These are phyloP conservation scores for Diplosphaera chodatii DNA, from an alignment of 139 green algal species.

Conservation along the genomic window DNA sequence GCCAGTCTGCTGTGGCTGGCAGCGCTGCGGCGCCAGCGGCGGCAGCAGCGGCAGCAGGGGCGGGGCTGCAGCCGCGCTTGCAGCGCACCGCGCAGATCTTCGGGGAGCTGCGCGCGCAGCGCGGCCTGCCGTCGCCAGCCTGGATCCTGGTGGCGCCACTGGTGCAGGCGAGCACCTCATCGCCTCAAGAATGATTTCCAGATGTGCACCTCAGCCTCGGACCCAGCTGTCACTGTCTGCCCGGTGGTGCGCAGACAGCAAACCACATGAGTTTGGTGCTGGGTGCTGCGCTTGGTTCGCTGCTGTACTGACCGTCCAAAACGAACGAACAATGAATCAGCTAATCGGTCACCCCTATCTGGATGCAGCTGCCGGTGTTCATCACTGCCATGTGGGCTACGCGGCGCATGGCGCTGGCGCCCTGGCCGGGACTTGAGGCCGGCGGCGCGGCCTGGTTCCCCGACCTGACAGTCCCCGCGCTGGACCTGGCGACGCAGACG, in stretches of 20 bases:
- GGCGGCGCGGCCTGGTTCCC: slow-evolving; percentile 69
- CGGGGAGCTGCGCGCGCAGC: slow-evolving; percentile 32
- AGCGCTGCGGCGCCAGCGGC: background rate
- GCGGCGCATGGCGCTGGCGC: slow-evolving; percentile 43
- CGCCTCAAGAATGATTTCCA: background rate
- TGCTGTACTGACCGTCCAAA: too few relatives aligned
- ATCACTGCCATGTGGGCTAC: slow-evolving; percentile 44
- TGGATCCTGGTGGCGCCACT: slow-evolving; percentile 67
- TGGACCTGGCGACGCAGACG: background rate
- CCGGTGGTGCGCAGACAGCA: too few relatives aligned
- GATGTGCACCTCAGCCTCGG: background rate
- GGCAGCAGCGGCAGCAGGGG: background rate
- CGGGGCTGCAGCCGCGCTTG: background rate
- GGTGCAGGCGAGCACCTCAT: slow-evolving; percentile 28
- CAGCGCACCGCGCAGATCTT: background rate
- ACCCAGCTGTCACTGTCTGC: too few relatives aligned
- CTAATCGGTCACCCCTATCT: background rate
- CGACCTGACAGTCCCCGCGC: slow-evolving; percentile 58
- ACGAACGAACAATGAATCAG: background rate
- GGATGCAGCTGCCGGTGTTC: slow-evolving; percentile 55
- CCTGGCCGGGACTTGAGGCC: slow-evolving; percentile 52
- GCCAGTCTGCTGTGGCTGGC: background rate
- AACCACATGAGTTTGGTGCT: too few relatives aligned
- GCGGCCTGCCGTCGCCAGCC: slow-evolving; percentile 41
- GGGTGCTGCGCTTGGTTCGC: too few relatives aligned